phyloP scores from a whole-genome alignment of 495 filamentous ascomycete species.

The Penicilliopsis zonata region DNA sequence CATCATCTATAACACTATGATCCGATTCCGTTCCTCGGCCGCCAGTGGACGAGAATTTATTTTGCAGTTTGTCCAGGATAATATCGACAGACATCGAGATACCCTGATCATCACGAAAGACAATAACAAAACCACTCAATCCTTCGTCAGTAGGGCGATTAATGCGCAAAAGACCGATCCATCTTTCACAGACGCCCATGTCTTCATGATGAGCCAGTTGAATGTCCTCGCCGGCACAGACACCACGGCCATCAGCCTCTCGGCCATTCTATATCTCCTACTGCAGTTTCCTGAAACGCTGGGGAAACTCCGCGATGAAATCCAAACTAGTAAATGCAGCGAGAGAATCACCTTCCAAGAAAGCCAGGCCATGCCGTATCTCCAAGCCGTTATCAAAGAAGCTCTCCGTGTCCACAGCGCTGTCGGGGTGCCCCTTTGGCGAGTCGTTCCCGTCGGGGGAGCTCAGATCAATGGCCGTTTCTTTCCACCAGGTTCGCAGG shows the following conservation, averaged over 20 bases:
- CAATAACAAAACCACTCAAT: conserved; percentile 18
- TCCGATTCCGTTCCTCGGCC: conserved; percentile 26
- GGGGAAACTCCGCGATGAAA: conserved; percentile 28
- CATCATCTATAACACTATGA: conserved; percentile 24
- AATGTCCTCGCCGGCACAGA: conserved; percentile 46
- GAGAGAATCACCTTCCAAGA: conserved; percentile 30
- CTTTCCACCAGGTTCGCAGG: conserved; percentile 30
- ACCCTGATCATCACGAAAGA: conserved; percentile 3
- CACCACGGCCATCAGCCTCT: conserved; percentile 41
- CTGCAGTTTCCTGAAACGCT: conserved; percentile 24
- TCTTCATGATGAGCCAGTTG: conserved; percentile 35
- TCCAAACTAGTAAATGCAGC: conserved; percentile 24
- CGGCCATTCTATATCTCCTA: conserved; percentile 38
- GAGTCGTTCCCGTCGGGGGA: conserved; percentile 30
- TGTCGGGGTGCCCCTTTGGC: conserved; percentile 24
- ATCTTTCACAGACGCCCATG: conserved; percentile 38
- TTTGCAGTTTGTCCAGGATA: conserved; percentile 28
- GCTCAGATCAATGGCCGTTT: conserved; percentile 18
- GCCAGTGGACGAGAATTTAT: conserved; percentile 30
- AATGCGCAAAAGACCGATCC: conserved; percentile 44
- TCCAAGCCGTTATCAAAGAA: conserved; percentile 37
- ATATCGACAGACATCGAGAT: conserved; percentile 18
- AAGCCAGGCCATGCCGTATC: conserved; percentile 35
- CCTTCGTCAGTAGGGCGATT: conserved; percentile 43
- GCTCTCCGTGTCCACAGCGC: conserved; percentile 28